Evolutionary conservation across 129 eudicot genomes (phyloP), one percentile per base, ranked within the genome.

Genomic region (Helichrysum umbraculigerum): DNA sequence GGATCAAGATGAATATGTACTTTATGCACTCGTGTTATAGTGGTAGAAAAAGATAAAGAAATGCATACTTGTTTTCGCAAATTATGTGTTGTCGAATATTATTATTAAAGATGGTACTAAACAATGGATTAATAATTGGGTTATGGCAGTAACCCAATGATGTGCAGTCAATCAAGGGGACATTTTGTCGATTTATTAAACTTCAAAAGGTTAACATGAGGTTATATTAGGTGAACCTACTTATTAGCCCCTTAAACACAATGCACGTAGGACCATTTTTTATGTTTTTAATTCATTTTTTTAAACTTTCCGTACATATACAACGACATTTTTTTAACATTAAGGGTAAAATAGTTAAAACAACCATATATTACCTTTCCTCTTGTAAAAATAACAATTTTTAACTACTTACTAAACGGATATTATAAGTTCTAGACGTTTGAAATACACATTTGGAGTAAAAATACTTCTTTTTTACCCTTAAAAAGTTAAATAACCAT

Each of bases 141-240:
- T 66, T 71, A 11, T 71, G 75, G 69, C 73, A 73, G 59, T 74
- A 80, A 80, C 74, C 75, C 69, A 64, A 80, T 86, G 85, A 88
- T 84, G 86, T 82, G 79, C 83, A 80, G 71, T 81, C 89, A 83
- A 81, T 83, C 41, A 77, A 81, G 91, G 94, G 80, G 80, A 83
- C 97, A 91, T 77, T 60, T 79, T 86, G 89, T 85, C 90, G 44
- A 80, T 79, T 29, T 37, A 77, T 80, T 50, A 64, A 17, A 47
- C 47, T 74, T 52, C 50, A 76, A 76, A 70, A 71, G 67, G 42
- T 59, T 37, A 50, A 56, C 50, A 47, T 30, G 22, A 44, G 75
- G 72, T 85, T 64, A 77, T 64, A 77, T 85, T 77, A 82, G 78
- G 88, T 79, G 82, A 81, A 83, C 87, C 89, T 76, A 79, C 86